phyloP scores from a whole-genome alignment of 2,329 filamentous ascomycete genomes.

The Talaromyces sp. region DNA sequence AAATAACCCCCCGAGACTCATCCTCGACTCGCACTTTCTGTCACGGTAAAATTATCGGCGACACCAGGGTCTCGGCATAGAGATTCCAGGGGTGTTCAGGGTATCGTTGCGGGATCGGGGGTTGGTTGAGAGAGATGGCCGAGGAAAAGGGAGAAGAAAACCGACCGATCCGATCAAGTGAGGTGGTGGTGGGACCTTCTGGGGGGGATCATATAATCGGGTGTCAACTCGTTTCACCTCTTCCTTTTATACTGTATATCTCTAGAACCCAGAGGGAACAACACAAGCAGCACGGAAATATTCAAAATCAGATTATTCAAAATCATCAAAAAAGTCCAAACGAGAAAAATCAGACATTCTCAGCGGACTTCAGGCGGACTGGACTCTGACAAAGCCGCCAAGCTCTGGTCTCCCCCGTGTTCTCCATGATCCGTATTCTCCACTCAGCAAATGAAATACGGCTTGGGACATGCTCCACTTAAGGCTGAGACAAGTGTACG shows the following conservation, averaged over 20 bases:
- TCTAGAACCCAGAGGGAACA: too few species aligned
- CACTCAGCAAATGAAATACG: slow-evolving; percentile 17
- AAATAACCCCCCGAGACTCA: neutral
- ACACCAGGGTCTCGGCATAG: slow-evolving; percentile 3
- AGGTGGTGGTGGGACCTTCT: neutral
- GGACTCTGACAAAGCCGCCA: slow-evolving; percentile 29
- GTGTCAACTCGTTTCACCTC: neutral
- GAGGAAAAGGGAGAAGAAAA: slow-evolving; percentile 13
- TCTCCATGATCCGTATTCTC: slow-evolving; percentile 19
- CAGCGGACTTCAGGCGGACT: slow-evolving; percentile 25
- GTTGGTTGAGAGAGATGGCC: slow-evolving; percentile 10
- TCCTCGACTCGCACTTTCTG: neutral
- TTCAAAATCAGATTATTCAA: too few species aligned
- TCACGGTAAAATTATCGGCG: slow-evolving; percentile 8
- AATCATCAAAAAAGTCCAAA: neutral
- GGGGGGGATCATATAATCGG: neutral
- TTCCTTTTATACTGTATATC: neutral
- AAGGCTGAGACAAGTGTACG: slow-evolving; percentile 1
- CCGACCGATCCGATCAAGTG: neutral
- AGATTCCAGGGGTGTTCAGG: slow-evolving; percentile 1
- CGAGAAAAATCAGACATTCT: slow-evolving; percentile 11
- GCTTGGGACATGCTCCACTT: slow-evolving; percentile 4
- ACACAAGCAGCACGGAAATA: too few species aligned
- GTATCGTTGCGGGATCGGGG: neutral
- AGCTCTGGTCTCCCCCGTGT: slow-evolving; percentile 16